Conservation (phyloP, 768 basidiomycete genomes). For the Phylloporus sp. region DNA sequence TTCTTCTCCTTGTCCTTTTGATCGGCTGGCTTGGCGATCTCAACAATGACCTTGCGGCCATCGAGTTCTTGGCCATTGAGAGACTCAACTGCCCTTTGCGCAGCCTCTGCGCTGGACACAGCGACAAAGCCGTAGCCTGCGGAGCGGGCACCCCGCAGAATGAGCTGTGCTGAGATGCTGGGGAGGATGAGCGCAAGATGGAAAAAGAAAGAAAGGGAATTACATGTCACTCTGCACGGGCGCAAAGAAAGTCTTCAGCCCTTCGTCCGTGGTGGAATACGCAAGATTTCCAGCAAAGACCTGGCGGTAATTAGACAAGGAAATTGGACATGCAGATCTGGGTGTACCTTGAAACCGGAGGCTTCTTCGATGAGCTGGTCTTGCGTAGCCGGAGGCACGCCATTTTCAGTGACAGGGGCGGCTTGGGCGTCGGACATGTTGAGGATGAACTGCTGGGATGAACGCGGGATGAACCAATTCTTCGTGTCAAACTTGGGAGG, state of each 20-base stretch:
- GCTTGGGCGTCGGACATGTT: slow-evolving; percentile 90
- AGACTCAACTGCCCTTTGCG: slow-evolving; percentile 77
- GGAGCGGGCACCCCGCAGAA: slow-evolving; percentile 78
- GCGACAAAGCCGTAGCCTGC: slow-evolving; percentile 94
- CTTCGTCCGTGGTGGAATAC: slow-evolving; percentile 90
- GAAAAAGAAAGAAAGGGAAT: slow-evolving; percentile 30
- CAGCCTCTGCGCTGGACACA: slow-evolving; percentile 74
- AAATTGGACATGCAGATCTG: slow-evolving; percentile 17
- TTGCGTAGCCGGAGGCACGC: slow-evolving; percentile 78
- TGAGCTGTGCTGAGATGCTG: slow-evolving; percentile 82
- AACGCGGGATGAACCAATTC: slow-evolving; percentile 78
- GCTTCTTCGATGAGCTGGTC: slow-evolving; percentile 63
- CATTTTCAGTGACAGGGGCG: slow-evolving; percentile 78
- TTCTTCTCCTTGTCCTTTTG: slow-evolving; percentile 78
- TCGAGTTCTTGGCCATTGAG: slow-evolving; percentile 90
- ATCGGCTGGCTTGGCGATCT: slow-evolving; percentile 88
- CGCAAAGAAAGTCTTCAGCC: slow-evolving; percentile 92
- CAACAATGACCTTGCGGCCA: slow-evolving; percentile 83
- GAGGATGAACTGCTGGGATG: slow-evolving; percentile 56
- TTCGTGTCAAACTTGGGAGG: slow-evolving; percentile 82
- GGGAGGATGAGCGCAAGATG: slow-evolving; percentile 11
- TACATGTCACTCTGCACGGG: slow-evolving; percentile 86
- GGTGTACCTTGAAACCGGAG: slow-evolving; percentile 72
- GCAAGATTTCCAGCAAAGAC: slow-evolving; percentile 96
- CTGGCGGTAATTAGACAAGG: slow-evolving; percentile 36